Evolutionary conservation across 1,284 basidiomycete genomes (phyloP).

Genomic region (Ceraceosorus bombacis): DNA sequence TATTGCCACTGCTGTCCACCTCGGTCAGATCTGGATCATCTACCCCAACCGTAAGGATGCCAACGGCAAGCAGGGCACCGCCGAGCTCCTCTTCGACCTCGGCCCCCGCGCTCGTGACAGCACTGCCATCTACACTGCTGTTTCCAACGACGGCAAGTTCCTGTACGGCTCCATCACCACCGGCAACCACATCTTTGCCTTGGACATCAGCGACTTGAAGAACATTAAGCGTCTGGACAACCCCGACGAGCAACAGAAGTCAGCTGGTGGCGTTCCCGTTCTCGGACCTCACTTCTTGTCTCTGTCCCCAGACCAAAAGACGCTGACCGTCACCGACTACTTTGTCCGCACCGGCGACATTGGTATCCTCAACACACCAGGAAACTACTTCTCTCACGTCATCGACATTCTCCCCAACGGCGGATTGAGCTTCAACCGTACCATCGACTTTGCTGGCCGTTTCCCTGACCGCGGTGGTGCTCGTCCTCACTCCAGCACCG

Average conservation of each 20-base stretch:
- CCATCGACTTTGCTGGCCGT: background rate
- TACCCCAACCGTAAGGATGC: background rate
- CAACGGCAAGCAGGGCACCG: conserved; percentile 1
- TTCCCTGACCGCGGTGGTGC: background rate
- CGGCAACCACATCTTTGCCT: conserved; percentile 1
- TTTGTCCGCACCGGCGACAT: conserved; percentile 1
- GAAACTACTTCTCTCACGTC: background rate
- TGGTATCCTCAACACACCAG: conserved; percentile 1
- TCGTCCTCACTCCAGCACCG: background rate
- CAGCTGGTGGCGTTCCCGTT: background rate
- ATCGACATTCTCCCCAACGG: background rate
- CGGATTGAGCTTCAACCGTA: background rate
- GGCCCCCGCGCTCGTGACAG: background rate
- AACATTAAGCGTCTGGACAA: conserved; percentile 1
- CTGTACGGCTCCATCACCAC: conserved; percentile 1
- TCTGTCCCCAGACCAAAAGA: background rate
- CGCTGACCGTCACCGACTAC: conserved; percentile 1
- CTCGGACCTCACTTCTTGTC: background rate
- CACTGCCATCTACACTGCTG: background rate
- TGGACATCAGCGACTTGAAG: background rate
- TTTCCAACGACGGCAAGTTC: background rate
- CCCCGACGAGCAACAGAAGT: conserved; percentile 1
- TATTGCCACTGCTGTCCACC: conserved; percentile 1
- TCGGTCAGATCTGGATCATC: conserved; percentile 1
- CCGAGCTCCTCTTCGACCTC: conserved; percentile 1